Evolutionary conservation across 1,284 basidiomycete genomes (phyloP).

Genomic region (Ustilago xerochloae): DNA sequence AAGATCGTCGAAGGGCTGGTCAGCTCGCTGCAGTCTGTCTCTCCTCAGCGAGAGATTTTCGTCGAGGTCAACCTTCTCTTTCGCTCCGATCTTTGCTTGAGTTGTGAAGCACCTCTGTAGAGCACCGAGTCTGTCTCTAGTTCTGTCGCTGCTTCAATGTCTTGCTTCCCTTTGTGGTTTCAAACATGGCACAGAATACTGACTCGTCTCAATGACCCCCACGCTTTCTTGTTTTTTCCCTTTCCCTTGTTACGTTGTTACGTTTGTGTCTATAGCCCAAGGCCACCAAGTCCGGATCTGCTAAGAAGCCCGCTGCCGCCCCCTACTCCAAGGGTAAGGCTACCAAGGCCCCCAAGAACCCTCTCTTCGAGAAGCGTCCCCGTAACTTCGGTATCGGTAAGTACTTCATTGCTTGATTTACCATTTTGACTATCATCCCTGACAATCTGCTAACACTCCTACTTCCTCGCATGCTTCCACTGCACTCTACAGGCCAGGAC

Average conservation of each 20-base stretch:
- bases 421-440: no score
- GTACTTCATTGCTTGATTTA: no score
- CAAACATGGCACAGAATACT: conserved; percentile 53
- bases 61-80: conserved; percentile 35
- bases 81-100: conserved; percentile 8
- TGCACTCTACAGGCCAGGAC: no score
- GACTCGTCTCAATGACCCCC: conserved; percentile 68
- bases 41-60: not conserved
- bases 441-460: no score
- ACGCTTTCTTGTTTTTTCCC: conserved; percentile 8
- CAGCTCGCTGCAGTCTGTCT: conserved; percentile 17
- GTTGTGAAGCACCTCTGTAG: conserved; percentile 45
- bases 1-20: conserved; percentile 24
- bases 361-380: conserved; percentile 89
- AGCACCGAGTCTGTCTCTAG: conserved; percentile 63
- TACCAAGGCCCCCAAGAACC: conserved; percentile 82
- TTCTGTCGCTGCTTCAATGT: conserved; percentile 36
- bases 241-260: not conserved
- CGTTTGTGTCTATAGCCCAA: conserved; percentile 55
- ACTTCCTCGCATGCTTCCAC: no score
- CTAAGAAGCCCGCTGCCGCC: conserved; percentile 63
- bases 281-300: conserved; percentile 64
- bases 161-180: conserved; percentile 37
- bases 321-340: conserved; percentile 66
- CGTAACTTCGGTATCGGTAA: conserved; percentile 97